Evolutionary conservation across 129 eudicot genomes (phyloP).

Genomic region (Escallonia herrerae): DNA sequence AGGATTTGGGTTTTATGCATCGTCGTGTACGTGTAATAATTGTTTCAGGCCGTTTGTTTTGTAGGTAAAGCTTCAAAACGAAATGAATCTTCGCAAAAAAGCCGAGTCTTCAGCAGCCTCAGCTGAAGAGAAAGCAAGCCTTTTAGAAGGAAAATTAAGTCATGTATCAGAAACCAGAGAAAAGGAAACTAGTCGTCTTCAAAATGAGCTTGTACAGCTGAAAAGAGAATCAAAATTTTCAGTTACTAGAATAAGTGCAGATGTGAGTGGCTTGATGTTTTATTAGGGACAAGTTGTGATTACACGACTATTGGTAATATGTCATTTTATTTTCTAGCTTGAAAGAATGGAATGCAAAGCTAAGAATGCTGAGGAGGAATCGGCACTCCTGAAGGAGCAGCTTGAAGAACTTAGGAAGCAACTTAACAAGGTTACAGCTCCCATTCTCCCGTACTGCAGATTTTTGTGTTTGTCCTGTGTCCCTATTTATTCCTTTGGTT

Average conservation of each 20-base stretch:
- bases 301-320: conserved; percentile 12
- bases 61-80: conserved; percentile 66
- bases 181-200: conserved; percentile 64
- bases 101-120: conserved; percentile 59
- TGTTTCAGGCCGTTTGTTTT: conserved; percentile 2
- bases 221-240: conserved; percentile 66
- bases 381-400: conserved; percentile 57
- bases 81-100: conserved; percentile 61
- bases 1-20: conserved; percentile 1
- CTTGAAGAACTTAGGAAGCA: conserved; percentile 50
- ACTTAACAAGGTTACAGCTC: conserved; percentile 55
- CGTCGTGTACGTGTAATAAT: neutral
- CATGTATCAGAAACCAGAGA: conserved; percentile 48
- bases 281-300: neutral
- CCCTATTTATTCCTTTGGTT: neutral
- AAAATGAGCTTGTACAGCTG: conserved; percentile 64
- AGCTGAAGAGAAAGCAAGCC: conserved; percentile 70
- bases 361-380: conserved; percentile 72
- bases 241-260: conserved; percentile 57
- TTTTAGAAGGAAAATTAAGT: conserved; percentile 51
- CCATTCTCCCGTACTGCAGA: neutral
- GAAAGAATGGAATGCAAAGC: conserved; percentile 86
- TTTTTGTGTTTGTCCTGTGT: neutral
- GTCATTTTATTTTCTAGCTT: conserved; percentile 41
- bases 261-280: conserved; percentile 47